These are phyloP conservation scores for Phialocephala subalpina DNA, from an alignment of 2,329 filamentous ascomycete species.

Conservation along the genomic window DNA sequence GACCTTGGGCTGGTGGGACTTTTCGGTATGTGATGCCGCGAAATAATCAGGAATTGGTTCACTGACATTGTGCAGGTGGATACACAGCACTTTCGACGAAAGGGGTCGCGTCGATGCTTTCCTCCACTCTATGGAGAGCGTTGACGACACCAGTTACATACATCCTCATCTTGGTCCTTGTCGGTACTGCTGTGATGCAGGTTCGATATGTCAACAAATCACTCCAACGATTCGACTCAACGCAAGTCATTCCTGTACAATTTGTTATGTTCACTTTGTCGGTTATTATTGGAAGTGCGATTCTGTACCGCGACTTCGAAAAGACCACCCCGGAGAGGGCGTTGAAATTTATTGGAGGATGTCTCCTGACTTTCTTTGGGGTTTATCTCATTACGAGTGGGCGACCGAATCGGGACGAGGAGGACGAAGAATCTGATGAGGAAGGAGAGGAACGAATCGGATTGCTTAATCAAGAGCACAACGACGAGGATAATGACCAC, in stretches of 20 bases:
- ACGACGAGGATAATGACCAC: conserved; percentile 26
- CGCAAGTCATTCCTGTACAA: conserved; percentile 96
- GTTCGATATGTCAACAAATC: conserved; percentile 94
- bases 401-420: conserved; percentile 65
- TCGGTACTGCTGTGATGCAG: conserved; percentile 91
- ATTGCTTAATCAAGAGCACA: conserved; percentile 59
- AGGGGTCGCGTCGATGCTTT: conserved; percentile 93
- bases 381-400: conserved; percentile 98
- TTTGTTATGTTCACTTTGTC: conserved; percentile 97
- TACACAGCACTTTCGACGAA: conserved; percentile 98
- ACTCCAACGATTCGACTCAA: conserved; percentile 93
- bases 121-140: conserved; percentile 86
- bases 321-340: conserved; percentile 77
- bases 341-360: conserved; percentile 88
- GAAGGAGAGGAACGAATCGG: conserved; percentile 71
- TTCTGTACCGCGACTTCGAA: conserved; percentile 95
- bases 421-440: conserved; percentile 65
- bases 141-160: conserved; percentile 95
- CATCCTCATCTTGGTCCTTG: conserved; percentile 78
- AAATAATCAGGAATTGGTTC: neutral
- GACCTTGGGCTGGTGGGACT: conserved; percentile 92
- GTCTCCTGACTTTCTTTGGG: conserved; percentile 89
- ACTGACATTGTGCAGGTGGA: conserved; percentile 64
- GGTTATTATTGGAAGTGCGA: conserved; percentile 91
- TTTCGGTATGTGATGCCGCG: conserved; percentile 65